Evolutionary conservation across 768 basidiomycete genomes (phyloP).

Genomic region (Russula griseocarnosa): DNA sequence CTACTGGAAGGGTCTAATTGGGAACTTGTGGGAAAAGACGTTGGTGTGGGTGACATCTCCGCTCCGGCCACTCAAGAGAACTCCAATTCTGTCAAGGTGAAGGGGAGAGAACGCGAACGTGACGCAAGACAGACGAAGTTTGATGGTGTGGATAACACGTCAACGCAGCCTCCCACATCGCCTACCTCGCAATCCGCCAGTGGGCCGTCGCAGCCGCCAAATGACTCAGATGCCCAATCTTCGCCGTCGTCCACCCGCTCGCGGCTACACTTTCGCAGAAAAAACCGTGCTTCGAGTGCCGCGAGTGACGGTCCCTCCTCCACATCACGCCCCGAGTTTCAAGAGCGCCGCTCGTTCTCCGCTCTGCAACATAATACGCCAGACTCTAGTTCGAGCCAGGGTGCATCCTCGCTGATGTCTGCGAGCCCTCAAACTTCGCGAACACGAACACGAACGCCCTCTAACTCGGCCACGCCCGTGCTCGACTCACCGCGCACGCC

Average conservation of each 20-base stretch:
- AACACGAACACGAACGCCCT: no score
- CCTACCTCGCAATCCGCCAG: constrained; percentile 1
- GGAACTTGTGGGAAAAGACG: constrained; percentile 77
- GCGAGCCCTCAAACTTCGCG: neutral
- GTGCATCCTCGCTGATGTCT: neutral
- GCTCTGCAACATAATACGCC: constrained; percentile 20
- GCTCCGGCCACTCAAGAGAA: constrained; percentile 29
- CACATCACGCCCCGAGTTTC: neutral
- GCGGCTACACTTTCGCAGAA: constrained; percentile 22
- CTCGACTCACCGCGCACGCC: neutral
- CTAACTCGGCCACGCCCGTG: no score
- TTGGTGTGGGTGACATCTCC: constrained; percentile 66
- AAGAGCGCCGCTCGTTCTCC: constrained; percentile 19
- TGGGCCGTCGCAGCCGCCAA: neutral
- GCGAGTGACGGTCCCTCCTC: neutral
- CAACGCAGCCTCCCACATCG: neutral
- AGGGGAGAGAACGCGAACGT: constrained; percentile 33
- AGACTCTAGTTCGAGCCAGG: neutral
- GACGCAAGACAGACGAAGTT: constrained; percentile 21
- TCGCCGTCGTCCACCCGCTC: constrained; percentile 11
- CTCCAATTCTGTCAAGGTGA: constrained; percentile 31
- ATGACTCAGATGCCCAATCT: neutral
- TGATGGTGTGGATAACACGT: neutral
- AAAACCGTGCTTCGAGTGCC: neutral
- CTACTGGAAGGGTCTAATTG: constrained; percentile 45